Conservation (phyloP, 768 basidiomycete genomes). For the Fibroporia radiculosa region DNA sequence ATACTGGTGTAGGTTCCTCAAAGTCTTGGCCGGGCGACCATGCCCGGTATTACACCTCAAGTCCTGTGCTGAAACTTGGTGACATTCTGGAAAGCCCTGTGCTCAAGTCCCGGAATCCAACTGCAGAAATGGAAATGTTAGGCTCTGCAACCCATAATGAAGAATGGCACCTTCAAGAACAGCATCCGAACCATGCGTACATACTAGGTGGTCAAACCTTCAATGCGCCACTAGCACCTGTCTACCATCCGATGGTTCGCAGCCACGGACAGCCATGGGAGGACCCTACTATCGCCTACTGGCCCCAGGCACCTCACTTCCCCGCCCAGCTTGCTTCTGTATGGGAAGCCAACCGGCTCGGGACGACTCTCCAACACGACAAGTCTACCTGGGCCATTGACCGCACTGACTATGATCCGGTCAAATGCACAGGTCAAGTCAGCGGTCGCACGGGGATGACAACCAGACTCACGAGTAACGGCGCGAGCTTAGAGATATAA, state of each 20-base stretch:
- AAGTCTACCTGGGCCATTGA: background rate
- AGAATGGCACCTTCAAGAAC: background rate
- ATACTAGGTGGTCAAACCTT: background rate
- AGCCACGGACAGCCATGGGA: background rate
- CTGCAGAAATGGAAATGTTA: background rate
- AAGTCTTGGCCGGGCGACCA: conserved; percentile 2
- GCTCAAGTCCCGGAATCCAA: conserved; percentile 10
- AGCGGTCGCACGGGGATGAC: too few relatives aligned
- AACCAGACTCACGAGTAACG: too few relatives aligned
- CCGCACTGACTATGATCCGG: too few relatives aligned
- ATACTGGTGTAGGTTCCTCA: conserved; percentile 3
- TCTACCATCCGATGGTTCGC: background rate
- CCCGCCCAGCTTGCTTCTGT: background rate
- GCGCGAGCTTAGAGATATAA: too few relatives aligned
- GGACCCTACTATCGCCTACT: background rate
- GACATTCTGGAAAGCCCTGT: conserved; percentile 19
- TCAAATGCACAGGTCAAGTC: too few relatives aligned
- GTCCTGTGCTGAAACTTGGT: conserved; percentile 10
- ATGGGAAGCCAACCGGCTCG: background rate
- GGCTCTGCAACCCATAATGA: background rate
- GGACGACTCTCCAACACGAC: conserved; percentile 1
- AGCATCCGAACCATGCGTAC: too few relatives aligned
- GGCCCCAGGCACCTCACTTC: background rate
- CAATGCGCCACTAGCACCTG: background rate
- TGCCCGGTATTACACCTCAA: background rate